phyloP scores from a whole-genome alignment of 345 rosid species.

The Diplotaxis tenuifolia region DNA sequence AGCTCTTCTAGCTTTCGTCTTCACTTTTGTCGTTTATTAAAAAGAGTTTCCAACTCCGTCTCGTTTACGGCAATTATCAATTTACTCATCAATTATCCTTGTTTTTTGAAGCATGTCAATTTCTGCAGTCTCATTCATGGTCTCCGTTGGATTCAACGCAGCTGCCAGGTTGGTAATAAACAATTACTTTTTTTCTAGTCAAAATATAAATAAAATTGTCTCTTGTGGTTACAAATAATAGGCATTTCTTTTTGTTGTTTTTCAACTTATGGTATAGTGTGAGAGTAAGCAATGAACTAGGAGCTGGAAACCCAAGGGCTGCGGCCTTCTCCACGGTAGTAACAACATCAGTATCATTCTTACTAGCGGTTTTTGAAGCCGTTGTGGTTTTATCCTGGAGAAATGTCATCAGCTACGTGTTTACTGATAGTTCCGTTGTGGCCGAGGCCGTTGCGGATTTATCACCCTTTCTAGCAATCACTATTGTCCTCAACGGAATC shows the following conservation, averaged over 20 bases:
- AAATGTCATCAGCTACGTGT: conserved; percentile 51
- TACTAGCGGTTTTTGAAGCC: conserved; percentile 46
- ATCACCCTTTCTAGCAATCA: conserved; percentile 51
- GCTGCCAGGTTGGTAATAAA: conserved; percentile 57
- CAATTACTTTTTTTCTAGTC: background rate
- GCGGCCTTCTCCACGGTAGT: conserved; percentile 52
- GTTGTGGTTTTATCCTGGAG: conserved; percentile 45
- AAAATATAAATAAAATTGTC: no score
- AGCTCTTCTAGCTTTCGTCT: background rate
- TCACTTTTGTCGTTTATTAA: conserved; percentile 12
- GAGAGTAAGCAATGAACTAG: conserved; percentile 69
- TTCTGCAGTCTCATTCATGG: conserved; percentile 56
- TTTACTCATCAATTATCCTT: background rate
- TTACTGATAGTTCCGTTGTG: conserved; percentile 55
- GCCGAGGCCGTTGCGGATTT: conserved; percentile 55
- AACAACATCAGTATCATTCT: conserved; percentile 45
- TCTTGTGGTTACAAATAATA: background rate
- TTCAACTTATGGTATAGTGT: conserved; percentile 40
- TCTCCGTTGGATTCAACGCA: conserved; percentile 72
- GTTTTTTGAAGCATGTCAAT: conserved; percentile 53
- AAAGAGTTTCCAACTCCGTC: background rate
- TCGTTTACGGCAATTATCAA: background rate
- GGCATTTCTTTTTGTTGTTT: background rate
- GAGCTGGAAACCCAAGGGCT: conserved; percentile 69
- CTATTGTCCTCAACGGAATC: conserved; percentile 44